phyloP scores from a whole-genome alignment of 495 filamentous ascomycete species.

The Eremomyces bilateralis region DNA sequence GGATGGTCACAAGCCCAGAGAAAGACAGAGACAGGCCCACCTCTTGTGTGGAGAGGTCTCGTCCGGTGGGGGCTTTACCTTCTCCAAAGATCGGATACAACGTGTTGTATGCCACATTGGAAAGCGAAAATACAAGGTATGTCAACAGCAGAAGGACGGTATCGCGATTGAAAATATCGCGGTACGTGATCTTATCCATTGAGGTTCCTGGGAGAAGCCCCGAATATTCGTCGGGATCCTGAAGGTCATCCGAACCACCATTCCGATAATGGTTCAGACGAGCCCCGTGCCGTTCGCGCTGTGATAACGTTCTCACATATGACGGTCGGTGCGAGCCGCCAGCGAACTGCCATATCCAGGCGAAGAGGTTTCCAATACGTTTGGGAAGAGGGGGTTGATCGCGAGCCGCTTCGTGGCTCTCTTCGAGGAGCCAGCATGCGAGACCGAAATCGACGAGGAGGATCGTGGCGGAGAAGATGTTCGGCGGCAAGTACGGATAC shows the following conservation, averaged over 20 bases:
- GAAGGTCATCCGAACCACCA: constrained; percentile 16
- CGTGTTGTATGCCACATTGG: constrained; percentile 75
- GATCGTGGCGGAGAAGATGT: constrained; percentile 48
- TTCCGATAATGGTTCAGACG: no score
- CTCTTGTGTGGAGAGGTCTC: constrained; percentile 48
- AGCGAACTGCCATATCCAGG: constrained; percentile 55
- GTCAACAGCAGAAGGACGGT: constrained; percentile 61
- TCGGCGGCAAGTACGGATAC: constrained; percentile 73
- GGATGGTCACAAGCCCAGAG: constrained; percentile 59
- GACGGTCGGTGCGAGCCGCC: constrained; percentile 32
- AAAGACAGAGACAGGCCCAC: constrained; percentile 78
- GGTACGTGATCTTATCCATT: constrained; percentile 11
- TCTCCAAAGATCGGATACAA: constrained; percentile 83
- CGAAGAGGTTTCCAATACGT: constrained; percentile 35
- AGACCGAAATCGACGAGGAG: constrained; percentile 53
- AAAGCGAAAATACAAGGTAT: constrained; percentile 71
- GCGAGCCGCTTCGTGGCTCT: constrained; percentile 61
- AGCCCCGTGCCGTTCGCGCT: constrained; percentile 1
- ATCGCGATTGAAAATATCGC: constrained; percentile 43
- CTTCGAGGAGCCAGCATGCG: constrained; percentile 56
- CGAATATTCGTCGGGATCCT: constrained; percentile 14
- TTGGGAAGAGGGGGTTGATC: constrained; percentile 37
- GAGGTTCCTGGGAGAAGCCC: constrained; percentile 18
- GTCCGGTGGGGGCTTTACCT: constrained; percentile 48
- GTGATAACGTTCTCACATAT: constrained; percentile 26